These are phyloP conservation scores for Chalara sp. DNA, from an alignment of 2,329 filamentous ascomycete species.

Conservation along the genomic window DNA sequence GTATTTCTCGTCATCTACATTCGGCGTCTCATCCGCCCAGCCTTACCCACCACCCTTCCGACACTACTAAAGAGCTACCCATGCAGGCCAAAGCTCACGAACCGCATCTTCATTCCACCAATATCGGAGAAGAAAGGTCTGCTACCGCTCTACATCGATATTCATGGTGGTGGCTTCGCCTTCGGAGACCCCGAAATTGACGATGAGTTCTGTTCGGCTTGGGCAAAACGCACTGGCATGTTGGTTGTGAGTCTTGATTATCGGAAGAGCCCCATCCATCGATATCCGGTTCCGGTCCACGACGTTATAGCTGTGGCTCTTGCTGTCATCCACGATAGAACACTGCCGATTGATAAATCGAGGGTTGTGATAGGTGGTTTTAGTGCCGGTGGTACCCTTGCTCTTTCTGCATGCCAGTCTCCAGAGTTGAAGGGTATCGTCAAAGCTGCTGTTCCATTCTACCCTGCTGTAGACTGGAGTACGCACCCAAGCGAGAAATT, in stretches of 20 bases:
- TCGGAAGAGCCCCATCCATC: conserved; percentile 35
- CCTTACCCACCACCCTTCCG: background rate
- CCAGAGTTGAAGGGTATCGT: conserved; percentile 26
- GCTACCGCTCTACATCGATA: conserved; percentile 38
- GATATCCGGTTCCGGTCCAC: conserved; percentile 37
- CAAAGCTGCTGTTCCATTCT: conserved; percentile 35
- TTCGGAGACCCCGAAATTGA: conserved; percentile 37
- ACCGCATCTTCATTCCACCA: conserved; percentile 34
- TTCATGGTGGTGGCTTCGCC: conserved; percentile 46
- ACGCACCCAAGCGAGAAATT: conserved; percentile 25
- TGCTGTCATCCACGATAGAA: conserved; percentile 35
- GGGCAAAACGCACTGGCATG: conserved; percentile 33
- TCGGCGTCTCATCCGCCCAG: too few relatives aligned
- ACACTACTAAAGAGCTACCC: conserved; percentile 22
- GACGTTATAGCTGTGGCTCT: conserved; percentile 39
- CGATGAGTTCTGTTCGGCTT: conserved; percentile 38
- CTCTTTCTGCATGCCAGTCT: conserved; percentile 35
- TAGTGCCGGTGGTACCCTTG: conserved; percentile 44
- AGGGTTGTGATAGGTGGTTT: conserved; percentile 40
- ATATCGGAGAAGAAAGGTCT: conserved; percentile 26
- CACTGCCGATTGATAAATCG: conserved; percentile 38
- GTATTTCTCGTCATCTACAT: too few relatives aligned
- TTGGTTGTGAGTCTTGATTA: conserved; percentile 44
- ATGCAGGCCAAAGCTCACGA: conserved; percentile 20
- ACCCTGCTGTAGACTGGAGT: conserved; percentile 37